A percentile compares a stretch with the other conserved stretches of the same genome.
Conservation (phyloP, 768 basidiomycete genomes). For the Suillus luteus region DNA sequence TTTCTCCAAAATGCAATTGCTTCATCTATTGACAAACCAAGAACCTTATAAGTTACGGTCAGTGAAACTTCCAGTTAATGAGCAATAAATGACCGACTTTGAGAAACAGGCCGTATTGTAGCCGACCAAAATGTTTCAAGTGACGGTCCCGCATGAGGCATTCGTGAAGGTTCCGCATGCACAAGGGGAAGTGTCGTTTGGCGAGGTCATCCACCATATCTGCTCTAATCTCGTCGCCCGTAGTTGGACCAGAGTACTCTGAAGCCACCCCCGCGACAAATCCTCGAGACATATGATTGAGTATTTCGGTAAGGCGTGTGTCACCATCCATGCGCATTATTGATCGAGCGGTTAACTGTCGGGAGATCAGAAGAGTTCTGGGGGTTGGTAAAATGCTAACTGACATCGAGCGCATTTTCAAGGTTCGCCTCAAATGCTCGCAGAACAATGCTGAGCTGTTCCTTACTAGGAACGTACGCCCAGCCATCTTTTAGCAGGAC, state of each 20-base stretch:
- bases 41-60: slow-evolving; percentile 53
- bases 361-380: slow-evolving; percentile 14
- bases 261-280: slow-evolving; percentile 90
- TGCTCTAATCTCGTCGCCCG: slow-evolving; percentile 75
- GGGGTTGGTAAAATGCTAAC: slow-evolving; percentile 2
- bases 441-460: slow-evolving; percentile 83
- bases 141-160: slow-evolving; percentile 76
- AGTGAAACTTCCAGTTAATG: not conserved
- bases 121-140: slow-evolving; percentile 87
- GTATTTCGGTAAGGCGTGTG: slow-evolving; percentile 83
- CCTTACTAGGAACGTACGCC: slow-evolving; percentile 83
- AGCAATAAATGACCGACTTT: slow-evolving; percentile 57
- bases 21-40: slow-evolving; percentile 94
- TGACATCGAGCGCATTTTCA: slow-evolving; percentile 75
- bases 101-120: slow-evolving; percentile 92
- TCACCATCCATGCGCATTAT: slow-evolving; percentile 95
- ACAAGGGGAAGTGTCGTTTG: slow-evolving; percentile 88
- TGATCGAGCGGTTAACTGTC: slow-evolving; percentile 78
- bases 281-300: slow-evolving; percentile 90
- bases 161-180: slow-evolving; percentile 91
- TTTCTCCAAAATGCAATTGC: slow-evolving; percentile 92
- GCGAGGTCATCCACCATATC: slow-evolving; percentile 93
- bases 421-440: slow-evolving; percentile 81
- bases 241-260: slow-evolving; percentile 66
- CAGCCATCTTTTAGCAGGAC: slow-evolving; percentile 79